A percentile compares a stretch with the other conserved stretches of the same genome.
Evolutionary conservation across 1,284 basidiomycete genomes (phyloP).

Genomic region (Pascua sp.): DNA sequence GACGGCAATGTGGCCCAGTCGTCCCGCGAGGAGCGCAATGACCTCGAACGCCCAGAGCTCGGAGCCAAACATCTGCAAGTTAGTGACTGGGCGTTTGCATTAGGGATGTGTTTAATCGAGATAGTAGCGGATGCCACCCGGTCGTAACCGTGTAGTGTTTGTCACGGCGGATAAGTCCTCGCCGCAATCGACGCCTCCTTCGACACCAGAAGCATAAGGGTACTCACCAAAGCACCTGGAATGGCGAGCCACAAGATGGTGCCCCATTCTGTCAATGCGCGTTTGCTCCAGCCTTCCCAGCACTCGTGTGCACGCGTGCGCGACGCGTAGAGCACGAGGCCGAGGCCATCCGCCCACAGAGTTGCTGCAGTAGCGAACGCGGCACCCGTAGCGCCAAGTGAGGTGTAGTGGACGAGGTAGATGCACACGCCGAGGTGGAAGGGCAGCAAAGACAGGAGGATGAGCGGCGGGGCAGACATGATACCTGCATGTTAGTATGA

Average conservation of each 20-base stretch:
- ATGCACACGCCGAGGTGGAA: conserved; percentile 22
- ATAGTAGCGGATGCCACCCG: neutral
- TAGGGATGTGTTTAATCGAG: neutral
- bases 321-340: conserved; percentile 19
- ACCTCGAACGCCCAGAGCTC: conserved; percentile 35
- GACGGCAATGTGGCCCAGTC: conserved; percentile 26
- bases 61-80: conserved; percentile 23
- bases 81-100: no score
- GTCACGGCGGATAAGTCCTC: neutral
- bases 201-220: neutral
- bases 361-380: conserved; percentile 21
- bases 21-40: conserved; percentile 30
- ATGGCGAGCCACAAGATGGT: conserved; percentile 21
- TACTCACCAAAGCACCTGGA: conserved; percentile 25
- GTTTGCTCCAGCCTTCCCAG: conserved; percentile 26
- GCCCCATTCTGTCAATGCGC: conserved; percentile 22
- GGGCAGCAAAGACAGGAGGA: conserved; percentile 27
- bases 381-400: conserved; percentile 22
- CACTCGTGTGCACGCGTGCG: conserved; percentile 25
- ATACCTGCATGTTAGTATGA: conserved; percentile 12
- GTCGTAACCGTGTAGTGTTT: neutral
- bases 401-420: conserved; percentile 28
- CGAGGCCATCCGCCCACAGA: conserved; percentile 18
- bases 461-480: conserved; percentile 26
- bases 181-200: neutral